A percentile compares a stretch with the other conserved stretches of the same genome.
Conservation (phyloP, 2,329 filamentous ascomycete genomes). For the Paraphaeosphaeria minitans region DNA sequence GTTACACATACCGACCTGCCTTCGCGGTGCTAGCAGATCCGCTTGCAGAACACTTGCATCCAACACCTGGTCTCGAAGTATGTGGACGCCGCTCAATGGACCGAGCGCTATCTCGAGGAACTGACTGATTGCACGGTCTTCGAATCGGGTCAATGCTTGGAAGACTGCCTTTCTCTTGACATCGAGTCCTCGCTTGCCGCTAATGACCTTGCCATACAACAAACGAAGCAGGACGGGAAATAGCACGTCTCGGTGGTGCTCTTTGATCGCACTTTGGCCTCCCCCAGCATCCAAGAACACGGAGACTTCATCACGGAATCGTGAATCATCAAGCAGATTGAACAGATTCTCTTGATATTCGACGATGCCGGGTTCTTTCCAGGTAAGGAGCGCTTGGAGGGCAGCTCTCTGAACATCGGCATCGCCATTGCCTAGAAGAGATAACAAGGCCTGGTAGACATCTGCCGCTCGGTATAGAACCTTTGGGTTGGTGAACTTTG, state of each 20-base stretch:
- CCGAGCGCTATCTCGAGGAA: slow-evolving; percentile 86
- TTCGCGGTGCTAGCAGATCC: slow-evolving; percentile 69
- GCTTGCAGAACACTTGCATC: slow-evolving; percentile 50
- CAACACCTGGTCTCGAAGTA: slow-evolving; percentile 59
- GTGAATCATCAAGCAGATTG: slow-evolving; percentile 85
- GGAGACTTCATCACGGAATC: slow-evolving; percentile 92
- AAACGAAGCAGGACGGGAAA: slow-evolving; percentile 87
- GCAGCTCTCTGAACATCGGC: slow-evolving; percentile 84
- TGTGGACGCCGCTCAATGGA: slow-evolving; percentile 64
- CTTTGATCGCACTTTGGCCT: slow-evolving; percentile 68
- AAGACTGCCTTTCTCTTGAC: slow-evolving; percentile 75
- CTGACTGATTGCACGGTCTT: slow-evolving; percentile 72
- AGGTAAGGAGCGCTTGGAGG: slow-evolving; percentile 82
- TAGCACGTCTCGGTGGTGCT: slow-evolving; percentile 72
- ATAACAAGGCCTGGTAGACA: slow-evolving; percentile 76
- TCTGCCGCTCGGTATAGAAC: slow-evolving; percentile 78
- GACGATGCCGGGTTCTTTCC: slow-evolving; percentile 79
- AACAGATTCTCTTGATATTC: slow-evolving; percentile 85
- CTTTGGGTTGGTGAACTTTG: slow-evolving; percentile 83
- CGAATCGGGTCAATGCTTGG: slow-evolving; percentile 78
- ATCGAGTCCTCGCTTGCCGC: slow-evolving; percentile 80
- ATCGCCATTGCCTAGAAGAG: slow-evolving; percentile 84
- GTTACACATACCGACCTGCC: slow-evolving; percentile 88
- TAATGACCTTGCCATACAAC: slow-evolving; percentile 87
- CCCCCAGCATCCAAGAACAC: slow-evolving; percentile 78